phyloP scores from a whole-genome alignment of 2,329 filamentous ascomycete species.

The Dendryphion nanum region DNA sequence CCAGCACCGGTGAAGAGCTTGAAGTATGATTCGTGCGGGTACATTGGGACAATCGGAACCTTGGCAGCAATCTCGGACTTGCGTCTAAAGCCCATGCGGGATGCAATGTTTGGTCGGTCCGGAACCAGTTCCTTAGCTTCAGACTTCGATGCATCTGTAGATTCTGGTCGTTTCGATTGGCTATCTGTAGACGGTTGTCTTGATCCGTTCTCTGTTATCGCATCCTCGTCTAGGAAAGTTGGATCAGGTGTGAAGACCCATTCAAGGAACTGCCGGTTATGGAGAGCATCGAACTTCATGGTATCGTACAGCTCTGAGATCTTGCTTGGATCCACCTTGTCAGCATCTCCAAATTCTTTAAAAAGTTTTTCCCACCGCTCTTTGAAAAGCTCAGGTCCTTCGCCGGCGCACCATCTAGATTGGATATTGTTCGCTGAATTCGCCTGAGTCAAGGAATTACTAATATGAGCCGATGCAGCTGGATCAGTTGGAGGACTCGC shows the following conservation, averaged over 20 bases:
- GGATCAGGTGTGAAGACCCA: conserved; percentile 93
- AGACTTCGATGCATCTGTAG: conserved; percentile 25
- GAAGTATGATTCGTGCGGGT: conserved; percentile 69
- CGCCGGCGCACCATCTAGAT: conserved; percentile 90
- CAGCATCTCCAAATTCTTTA: conserved; percentile 90
- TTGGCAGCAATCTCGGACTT: conserved; percentile 44
- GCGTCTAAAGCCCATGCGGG: conserved; percentile 54
- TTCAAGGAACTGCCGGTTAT: conserved; percentile 94
- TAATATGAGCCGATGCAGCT: conserved; percentile 33
- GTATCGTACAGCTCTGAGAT: conserved; percentile 98
- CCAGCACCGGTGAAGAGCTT: conserved; percentile 79
- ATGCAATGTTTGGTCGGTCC: conserved; percentile 40
- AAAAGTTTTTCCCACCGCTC: conserved; percentile 99
- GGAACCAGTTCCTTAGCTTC: conserved; percentile 34
- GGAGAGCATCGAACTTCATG: conserved; percentile 98
- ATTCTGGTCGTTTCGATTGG: conserved; percentile 22
- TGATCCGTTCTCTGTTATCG: conserved; percentile 31
- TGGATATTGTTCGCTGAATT: conserved; percentile 60
- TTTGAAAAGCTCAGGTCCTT: conserved; percentile 90
- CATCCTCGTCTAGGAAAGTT: conserved; percentile 68
- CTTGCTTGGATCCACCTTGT: conserved; percentile 98
- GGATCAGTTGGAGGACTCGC: conserved; percentile 21
- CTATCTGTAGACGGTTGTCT: conserved; percentile 30
- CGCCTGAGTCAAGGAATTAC: conserved; percentile 35
- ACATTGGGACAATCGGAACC: conserved; percentile 21